Base-by-base conservation (phyloP, 257 asterid species). In the Scutellaria baicalensis region DNA sequence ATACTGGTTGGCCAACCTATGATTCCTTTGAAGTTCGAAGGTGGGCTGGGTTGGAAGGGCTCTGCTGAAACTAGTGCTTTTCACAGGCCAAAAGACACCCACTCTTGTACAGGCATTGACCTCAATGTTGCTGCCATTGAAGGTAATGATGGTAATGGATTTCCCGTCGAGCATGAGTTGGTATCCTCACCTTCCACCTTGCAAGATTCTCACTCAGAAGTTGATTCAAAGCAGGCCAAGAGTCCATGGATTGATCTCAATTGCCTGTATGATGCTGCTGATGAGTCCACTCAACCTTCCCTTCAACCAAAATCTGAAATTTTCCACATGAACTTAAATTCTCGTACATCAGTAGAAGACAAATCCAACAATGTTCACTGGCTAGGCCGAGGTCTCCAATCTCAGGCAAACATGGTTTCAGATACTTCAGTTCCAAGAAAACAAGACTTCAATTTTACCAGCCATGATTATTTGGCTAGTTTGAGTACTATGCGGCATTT, bases 101-200 rank as follows among this genome's bases (percentile, higher is more conserved):
- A 17, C 33, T 50, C 75, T 9, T 75, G 77, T 18, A 64, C 80
- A n/a, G 90, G 81, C 6, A 49, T 87, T 11, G 89, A 85, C 75
- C 89, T 87, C 76, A 87, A 87, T 72, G 74, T 85, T 71, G 83
- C 86, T 72, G 80, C 78, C 35, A 68, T 35, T 48, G 94, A 83
- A 21, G 91, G 84, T 63, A 39, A 5, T 67, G 36, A 71, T 52
- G 43, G 57, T 14, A 47, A 51, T 2, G 82, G 52, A 44, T 27
- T 27, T 27, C 4, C 33, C 33, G 4, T 27, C 33, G 5, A 27
- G 33, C 33, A 27, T 5, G 33, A 27, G 5, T 27, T 27, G 33
- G 33, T 27, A 2, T 27, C 33, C 33, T 27, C 33, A 5, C 33
- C 33, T 27, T 2, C 70, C 57, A 17, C 23, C n/a, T 21, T 65